A percentile compares a stretch with the other conserved stretches of the same genome.
Evolutionary conservation across 2,329 filamentous ascomycete genomes (phyloP).

Genomic region (Pseudocercospora ulei): DNA sequence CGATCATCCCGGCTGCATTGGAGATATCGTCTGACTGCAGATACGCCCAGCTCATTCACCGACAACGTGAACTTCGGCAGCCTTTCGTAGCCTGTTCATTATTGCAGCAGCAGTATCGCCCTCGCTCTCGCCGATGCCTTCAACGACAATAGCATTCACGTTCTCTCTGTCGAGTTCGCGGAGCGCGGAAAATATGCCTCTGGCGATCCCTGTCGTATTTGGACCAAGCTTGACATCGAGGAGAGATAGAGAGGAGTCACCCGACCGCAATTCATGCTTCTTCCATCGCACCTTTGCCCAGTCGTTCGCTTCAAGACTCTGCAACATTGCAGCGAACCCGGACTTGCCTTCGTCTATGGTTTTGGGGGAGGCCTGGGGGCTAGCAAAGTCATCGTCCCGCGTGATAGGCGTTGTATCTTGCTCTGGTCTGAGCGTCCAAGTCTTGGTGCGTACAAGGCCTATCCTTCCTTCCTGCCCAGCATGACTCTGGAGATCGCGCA

Average conservation of each 20-base stretch:
- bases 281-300: conserved; percentile 10
- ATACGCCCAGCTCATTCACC: conserved; percentile 10
- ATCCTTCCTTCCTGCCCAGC: conserved; percentile 27
- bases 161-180: conserved; percentile 70
- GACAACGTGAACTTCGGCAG: conserved; percentile 37
- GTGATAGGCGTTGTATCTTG: no score
- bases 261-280: conserved; percentile 9
- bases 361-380: no score
- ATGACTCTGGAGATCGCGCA: conserved; percentile 30
- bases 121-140: conserved; percentile 59
- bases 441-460: conserved; percentile 37
- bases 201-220: conserved; percentile 64
- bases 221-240: conserved; percentile 66
- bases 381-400: no score
- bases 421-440: conserved; percentile 28
- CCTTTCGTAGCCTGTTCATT: conserved; percentile 46
- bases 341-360: no score
- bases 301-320: conserved; percentile 17
- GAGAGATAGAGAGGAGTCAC: conserved; percentile 28
- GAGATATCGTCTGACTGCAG: not conserved
- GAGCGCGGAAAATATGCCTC: conserved; percentile 77
- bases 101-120: conserved; percentile 69
- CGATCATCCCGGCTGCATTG: no score
- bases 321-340: conserved; percentile 29
- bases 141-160: conserved; percentile 78